phyloP scores from a whole-genome alignment of 495 filamentous ascomycete species.

The Cenococcum geophilum region DNA sequence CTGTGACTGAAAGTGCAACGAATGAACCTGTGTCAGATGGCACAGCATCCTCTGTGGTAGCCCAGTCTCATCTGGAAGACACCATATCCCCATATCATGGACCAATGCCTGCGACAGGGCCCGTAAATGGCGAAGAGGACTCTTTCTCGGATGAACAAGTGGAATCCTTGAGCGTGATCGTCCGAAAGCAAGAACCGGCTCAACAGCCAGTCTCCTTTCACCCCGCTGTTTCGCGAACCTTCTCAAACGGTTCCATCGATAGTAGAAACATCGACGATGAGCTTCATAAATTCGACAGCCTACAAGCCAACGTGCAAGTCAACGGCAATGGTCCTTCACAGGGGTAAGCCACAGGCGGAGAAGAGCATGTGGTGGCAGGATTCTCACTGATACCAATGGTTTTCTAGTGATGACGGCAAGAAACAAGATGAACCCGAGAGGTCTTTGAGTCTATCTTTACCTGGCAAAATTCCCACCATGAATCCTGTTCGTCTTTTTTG shows the following conservation, averaged over 20 bases:
- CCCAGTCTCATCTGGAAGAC: slow-evolving; percentile 8
- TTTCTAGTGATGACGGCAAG: slow-evolving; percentile 21
- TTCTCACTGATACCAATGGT: slow-evolving; percentile 23
- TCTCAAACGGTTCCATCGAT: slow-evolving; percentile 54
- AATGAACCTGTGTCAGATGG: slow-evolving; percentile 1
- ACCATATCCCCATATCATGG: slow-evolving; percentile 10
- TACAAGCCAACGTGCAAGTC: slow-evolving; percentile 28
- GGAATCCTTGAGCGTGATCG: slow-evolving; percentile 46
- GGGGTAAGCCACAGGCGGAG: slow-evolving; percentile 25
- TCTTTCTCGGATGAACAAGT: slow-evolving; percentile 52
- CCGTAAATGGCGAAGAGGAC: slow-evolving; percentile 35
- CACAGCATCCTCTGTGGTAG: not conserved
- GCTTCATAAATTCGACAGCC: slow-evolving; percentile 31
- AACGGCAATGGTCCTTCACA: slow-evolving; percentile 32
- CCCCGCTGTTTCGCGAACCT: slow-evolving; percentile 44
- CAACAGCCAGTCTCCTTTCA: slow-evolving; percentile 31
- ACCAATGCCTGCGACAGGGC: slow-evolving; percentile 4
- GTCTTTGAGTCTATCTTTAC: slow-evolving; percentile 15
- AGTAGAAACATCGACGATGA: slow-evolving; percentile 39
- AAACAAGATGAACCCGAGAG: slow-evolving; percentile 19
- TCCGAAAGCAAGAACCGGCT: slow-evolving; percentile 38
- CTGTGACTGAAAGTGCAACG: not conserved
- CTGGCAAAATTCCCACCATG: not conserved
- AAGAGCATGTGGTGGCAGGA: slow-evolving; percentile 17
- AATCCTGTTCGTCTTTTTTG: slow-evolving; percentile 37